Evolutionary conservation across 2,329 filamentous ascomycete genomes (phyloP), one percentile per base, ranked within the genome.

Genomic region (Beauveria australis): DNA sequence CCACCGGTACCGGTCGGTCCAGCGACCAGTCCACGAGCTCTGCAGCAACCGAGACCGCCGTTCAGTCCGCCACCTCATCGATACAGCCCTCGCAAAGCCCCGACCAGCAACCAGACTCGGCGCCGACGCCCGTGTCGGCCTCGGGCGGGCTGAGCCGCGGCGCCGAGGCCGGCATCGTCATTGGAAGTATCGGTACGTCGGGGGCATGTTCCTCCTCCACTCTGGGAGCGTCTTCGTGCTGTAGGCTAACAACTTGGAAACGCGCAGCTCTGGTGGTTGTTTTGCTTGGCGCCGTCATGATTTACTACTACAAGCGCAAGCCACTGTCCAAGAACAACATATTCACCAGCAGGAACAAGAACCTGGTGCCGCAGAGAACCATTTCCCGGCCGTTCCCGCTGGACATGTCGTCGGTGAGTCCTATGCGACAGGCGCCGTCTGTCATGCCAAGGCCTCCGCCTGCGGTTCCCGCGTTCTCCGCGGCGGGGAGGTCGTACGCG

Each of bases 231-330:
- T 14, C 33, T 12, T 33, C 33, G 33, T 37, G 12, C 33, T 37
- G 33, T 37, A 37, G 6, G n/a, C 51, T 60, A 53, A 61, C 30
- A 33, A 33, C 19, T 1, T 9, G 10, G 12, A 37, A 18, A 33
- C 30, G 18, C 26, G 12, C 22, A 61, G 59, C 44, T 3, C 16
- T 56, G 8, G 51, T 51, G 4, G 28, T 30, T 2, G 6, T 51
- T 5, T 2, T 61, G 7, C 44, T 61, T 4, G 44, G 59, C 12
- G 59, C 59, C 14, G 53, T 24, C 14, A 22, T 56, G 22, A 19
- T 61, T 19, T 55, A 51, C n/a, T 61, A 51, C 52, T 61, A 56
- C 59, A 33, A 47, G 33, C 52, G 53, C 24, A 61, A 47, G 46
- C 37, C 59, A 3, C 30, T 40, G 37, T 12, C 41, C 16, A 55